Conservation (phyloP, 2,329 filamentous ascomycete genomes). For the Aspergillus puulaauensis region DNA sequence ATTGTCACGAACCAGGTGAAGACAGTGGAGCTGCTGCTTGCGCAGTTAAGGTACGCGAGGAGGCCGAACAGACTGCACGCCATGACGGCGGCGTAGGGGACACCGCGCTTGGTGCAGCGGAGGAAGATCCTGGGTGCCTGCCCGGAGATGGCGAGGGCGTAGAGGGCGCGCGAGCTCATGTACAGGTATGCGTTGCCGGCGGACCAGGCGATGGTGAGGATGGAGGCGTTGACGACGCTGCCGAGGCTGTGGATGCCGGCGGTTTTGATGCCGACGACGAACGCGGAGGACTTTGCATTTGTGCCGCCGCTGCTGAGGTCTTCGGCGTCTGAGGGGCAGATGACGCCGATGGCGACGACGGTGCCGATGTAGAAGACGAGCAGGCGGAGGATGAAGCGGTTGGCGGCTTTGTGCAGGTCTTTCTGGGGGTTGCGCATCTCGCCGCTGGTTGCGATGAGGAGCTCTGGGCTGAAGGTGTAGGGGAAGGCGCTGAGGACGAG, state of each 20-base stretch:
- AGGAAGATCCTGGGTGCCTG: slow-evolving; percentile 38
- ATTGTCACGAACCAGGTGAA: slow-evolving; percentile 59
- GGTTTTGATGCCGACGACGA: slow-evolving; percentile 51
- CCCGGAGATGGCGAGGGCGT: slow-evolving; percentile 37
- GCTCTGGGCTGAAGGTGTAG: slow-evolving; percentile 56
- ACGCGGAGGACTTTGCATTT: slow-evolving; percentile 49
- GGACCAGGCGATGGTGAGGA: slow-evolving; percentile 43
- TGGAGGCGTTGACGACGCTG: slow-evolving; percentile 41
- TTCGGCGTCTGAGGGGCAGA: slow-evolving; percentile 63
- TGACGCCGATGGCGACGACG: slow-evolving; percentile 66
- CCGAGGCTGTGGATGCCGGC: slow-evolving; percentile 43
- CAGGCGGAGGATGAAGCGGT: slow-evolving; percentile 74
- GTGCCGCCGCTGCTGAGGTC: slow-evolving; percentile 45
- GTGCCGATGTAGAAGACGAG: slow-evolving; percentile 73
- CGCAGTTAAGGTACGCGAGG: slow-evolving; percentile 64
- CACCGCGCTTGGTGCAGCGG: slow-evolving; percentile 45
- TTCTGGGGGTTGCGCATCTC: slow-evolving; percentile 68
- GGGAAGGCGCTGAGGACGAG: slow-evolving; percentile 54
- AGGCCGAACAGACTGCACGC: slow-evolving; percentile 56
- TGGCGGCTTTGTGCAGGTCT: slow-evolving; percentile 71
- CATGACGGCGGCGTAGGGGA: slow-evolving; percentile 57
- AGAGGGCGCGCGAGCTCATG: slow-evolving; percentile 37
- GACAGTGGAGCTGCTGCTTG: slow-evolving; percentile 52
- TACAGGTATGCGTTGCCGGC: slow-evolving; percentile 44
- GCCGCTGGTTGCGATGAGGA: slow-evolving; percentile 58